Conservation (phyloP, 2,329 filamentous ascomycete species). For the Phialophora macrospora region DNA sequence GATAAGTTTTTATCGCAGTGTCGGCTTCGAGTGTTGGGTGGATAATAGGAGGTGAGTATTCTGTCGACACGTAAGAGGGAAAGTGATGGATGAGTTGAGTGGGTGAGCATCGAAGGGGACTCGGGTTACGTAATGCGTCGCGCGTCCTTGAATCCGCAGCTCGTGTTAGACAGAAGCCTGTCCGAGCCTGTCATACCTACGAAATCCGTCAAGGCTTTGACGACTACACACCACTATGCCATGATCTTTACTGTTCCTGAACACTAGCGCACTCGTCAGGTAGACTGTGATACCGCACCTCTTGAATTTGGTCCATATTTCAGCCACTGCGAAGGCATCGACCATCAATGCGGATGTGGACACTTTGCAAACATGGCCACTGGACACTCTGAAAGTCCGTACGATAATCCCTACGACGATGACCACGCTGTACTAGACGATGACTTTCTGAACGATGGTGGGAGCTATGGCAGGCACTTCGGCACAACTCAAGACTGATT, state of each 20-base stretch:
- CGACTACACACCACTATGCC: neutral
- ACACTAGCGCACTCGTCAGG: neutral
- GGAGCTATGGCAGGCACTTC: conserved; percentile 54
- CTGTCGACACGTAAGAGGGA: neutral
- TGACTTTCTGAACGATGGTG: conserved; percentile 50
- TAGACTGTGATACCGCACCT: neutral
- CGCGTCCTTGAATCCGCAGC: neutral
- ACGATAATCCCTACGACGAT: conserved; percentile 35
- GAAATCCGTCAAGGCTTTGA: neutral
- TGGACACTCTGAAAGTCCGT: conserved; percentile 27
- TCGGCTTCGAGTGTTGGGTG: neutral
- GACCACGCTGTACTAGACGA: conserved; percentile 41
- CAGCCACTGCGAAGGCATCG: neutral
- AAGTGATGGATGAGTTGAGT: neutral
- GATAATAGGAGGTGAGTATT: no score
- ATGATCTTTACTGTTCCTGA: neutral
- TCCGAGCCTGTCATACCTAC: conserved; percentile 4
- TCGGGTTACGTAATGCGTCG: conserved; percentile 8
- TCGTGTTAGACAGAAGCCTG: neutral
- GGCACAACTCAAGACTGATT: conserved; percentile 74
- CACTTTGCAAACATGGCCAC: conserved; percentile 43
- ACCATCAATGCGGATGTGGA: conserved; percentile 9
- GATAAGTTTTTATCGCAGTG: neutral
- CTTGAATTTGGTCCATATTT: neutral
- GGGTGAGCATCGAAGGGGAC: no score